Conservation (phyloP, 352 stramenopile species). For the Blastocystis sp. region DNA sequence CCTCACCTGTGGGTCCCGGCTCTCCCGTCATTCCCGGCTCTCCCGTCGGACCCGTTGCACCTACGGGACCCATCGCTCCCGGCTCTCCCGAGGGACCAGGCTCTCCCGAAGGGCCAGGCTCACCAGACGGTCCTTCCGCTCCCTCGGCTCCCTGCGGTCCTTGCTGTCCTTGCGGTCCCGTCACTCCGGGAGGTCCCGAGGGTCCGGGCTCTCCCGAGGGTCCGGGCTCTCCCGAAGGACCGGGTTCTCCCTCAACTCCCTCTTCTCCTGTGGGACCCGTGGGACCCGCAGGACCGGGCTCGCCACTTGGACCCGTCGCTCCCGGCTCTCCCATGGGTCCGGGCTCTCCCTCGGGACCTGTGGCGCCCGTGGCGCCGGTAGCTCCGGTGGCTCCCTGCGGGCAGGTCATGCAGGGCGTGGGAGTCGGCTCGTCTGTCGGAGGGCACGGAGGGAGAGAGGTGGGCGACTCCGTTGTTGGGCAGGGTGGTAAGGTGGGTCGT, state of each 20-base stretch:
- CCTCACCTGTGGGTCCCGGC: not conserved
- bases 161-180: constrained; percentile 37
- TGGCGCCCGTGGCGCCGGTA: constrained; percentile 2
- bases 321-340: not conserved
- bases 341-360: not conserved
- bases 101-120: not conserved
- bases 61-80: not conserved
- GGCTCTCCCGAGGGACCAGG: not conserved
- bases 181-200: not conserved
- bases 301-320: not conserved
- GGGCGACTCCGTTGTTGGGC: constrained; percentile 1
- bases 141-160: not conserved
- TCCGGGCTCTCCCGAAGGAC: not conserved
- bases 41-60: not conserved
- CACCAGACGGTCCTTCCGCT: not conserved
- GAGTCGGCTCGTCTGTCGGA: not conserved
- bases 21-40: not conserved
- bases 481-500: constrained; percentile 4
- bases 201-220: not conserved
- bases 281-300: not conserved
- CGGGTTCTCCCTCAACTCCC: not conserved
- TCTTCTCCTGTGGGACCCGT: not conserved
- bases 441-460: constrained; percentile 31
- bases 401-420: constrained; percentile 12
- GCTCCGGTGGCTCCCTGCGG: constrained; percentile 11